These are phyloP conservation scores for Lasiodiplodia sp. DNA, from an alignment of 2,329 filamentous ascomycete genomes.

Conservation along the genomic window DNA sequence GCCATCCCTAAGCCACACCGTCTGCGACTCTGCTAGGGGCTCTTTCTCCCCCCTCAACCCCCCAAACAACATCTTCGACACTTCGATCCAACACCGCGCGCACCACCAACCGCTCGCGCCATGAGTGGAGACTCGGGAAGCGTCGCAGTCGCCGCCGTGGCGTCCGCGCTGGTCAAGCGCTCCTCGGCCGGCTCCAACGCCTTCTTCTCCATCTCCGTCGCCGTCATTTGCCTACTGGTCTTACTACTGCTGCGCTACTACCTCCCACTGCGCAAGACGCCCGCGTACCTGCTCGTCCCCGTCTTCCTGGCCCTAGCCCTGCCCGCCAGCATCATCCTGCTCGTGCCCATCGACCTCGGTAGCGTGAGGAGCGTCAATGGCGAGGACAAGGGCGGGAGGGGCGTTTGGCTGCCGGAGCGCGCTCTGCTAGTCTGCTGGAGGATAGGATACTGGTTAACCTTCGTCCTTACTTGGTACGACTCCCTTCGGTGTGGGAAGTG, in stretches of 20 bases:
- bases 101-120: neutral
- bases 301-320: slow-evolving; percentile 97
- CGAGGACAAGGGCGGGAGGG: slow-evolving; percentile 73
- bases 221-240: slow-evolving; percentile 77
- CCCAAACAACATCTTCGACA: neutral
- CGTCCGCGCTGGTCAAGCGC: slow-evolving; percentile 13
- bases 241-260: slow-evolving; percentile 88
- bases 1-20: slow-evolving; percentile 16
- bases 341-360: slow-evolving; percentile 95
- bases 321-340: slow-evolving; percentile 86
- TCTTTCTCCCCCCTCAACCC: neutral
- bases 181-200: slow-evolving; percentile 79
- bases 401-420: slow-evolving; percentile 84
- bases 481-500: neutral
- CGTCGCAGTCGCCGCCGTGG: neutral
- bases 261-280: slow-evolving; percentile 87
- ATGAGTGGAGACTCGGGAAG: neutral
- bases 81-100: neutral
- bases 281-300: slow-evolving; percentile 86
- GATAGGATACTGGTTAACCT: slow-evolving; percentile 97
- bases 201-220: slow-evolving; percentile 76
- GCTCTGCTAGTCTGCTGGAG: slow-evolving; percentile 89
- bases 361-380: slow-evolving; percentile 73
- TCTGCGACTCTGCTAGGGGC: slow-evolving; percentile 15
- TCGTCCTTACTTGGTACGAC: slow-evolving; percentile 85